Evolutionary conservation across 495 filamentous ascomycete genomes (phyloP), one percentile per base, ranked within the genome.

Genomic region (Podospora tetraspora): DNA sequence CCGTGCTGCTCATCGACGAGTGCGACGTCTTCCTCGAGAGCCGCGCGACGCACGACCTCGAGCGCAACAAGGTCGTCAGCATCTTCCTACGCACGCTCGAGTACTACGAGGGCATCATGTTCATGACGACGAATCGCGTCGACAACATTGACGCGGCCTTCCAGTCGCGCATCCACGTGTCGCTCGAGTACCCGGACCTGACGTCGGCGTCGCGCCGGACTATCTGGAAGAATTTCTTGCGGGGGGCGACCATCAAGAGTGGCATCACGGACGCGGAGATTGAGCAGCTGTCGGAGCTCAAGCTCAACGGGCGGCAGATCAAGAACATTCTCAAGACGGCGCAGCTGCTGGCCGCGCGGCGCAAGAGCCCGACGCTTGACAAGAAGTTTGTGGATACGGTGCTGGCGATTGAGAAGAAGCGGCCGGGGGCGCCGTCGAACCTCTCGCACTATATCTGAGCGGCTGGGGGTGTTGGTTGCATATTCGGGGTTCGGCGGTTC

Each of bases 21-120:
- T 87, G 85, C 43, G 89, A 92, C 66, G 86, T 90, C 12, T 91
- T 89, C 79, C 80, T 91, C 22, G 85, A 89, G 76, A 84, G 64
- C 68, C 86, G 77, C 66, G 87, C 78, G 71, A 84, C 78, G 61
- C 72, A 78, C 56, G 84, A 87, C 57, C 78, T 88, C 8, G 78
- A 82, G 66, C 79, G 85, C 32, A 88, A 87, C 73, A 79, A 79
- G 61, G 79, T 88, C 6, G 85, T 88, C 1, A 83, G 80, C 69
- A 81, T 86, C 61, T 87, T 88, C 66, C 74, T 88, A 58, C 78
- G 85, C 25, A 83, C 83, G 71, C 76, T 88, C 3, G 80, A 85
- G 65, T 80, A 78, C 67, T 86, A 84, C 71, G 79, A 87, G 73
- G 88, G 88, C 25, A 86, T 89, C 66, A 77, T 89, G 68, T 88